Evolutionary conservation across 169 alveolate genomes (phyloP).

Genomic region (Eimeria acervulina): DNA sequence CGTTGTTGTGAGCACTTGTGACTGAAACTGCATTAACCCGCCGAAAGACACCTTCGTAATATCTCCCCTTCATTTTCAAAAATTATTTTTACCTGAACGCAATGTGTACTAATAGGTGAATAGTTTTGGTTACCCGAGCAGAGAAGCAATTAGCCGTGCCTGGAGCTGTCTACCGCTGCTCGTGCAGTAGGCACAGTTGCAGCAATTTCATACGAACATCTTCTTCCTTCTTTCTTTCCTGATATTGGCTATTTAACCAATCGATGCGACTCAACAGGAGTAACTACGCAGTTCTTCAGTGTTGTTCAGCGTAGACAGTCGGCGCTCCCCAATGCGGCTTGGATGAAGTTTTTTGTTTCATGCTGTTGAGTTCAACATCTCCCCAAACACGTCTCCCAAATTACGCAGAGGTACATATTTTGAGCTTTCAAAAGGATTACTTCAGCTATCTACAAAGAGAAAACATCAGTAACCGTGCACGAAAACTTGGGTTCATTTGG

Average conservation of each 20-base stretch:
- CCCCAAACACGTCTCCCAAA: not conserved
- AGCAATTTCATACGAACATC: not conserved
- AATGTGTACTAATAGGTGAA: not conserved
- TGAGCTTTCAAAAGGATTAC: not conserved
- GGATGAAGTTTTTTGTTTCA: not conserved
- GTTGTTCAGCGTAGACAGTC: not conserved
- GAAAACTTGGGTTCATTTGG: not conserved
- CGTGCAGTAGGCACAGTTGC: not conserved
- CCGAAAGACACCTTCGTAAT: not conserved
- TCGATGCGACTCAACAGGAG: not conserved
- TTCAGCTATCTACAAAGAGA: not conserved
- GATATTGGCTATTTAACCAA: not conserved
- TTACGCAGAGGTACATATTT: not conserved
- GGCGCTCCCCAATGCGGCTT: conserved; percentile 6
- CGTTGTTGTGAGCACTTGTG: not conserved
- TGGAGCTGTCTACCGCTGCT: conserved; percentile 4
- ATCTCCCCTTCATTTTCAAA: no score
- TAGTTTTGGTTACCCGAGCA: not conserved
- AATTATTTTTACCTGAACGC: not conserved
- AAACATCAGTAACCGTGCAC: not conserved
- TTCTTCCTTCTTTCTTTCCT: not conserved
- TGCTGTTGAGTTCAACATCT: not conserved
- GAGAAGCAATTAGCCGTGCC: not conserved
- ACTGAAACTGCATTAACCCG: not conserved
- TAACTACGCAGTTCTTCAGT: not conserved